These are phyloP conservation scores for Apophysomyces sp. DNA, from an alignment of 371 early-diverging fungal species.

Conservation along the genomic window DNA sequence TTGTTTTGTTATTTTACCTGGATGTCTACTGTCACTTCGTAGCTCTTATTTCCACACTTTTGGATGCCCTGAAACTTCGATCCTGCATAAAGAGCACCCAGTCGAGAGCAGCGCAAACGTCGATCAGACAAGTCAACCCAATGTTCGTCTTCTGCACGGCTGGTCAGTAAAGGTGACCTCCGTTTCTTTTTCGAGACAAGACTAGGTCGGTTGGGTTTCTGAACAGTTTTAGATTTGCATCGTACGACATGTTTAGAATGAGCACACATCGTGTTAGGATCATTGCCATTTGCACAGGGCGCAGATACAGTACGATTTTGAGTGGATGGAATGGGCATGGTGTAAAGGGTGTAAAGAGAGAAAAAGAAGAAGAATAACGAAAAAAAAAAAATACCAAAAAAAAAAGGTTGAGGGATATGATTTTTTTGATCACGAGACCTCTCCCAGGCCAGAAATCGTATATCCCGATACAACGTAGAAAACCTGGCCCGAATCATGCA, in stretches of 20 bases:
- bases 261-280: neutral
- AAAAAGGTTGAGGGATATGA: too few species aligned
- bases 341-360: neutral
- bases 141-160: slow-evolving; percentile 31
- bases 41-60: slow-evolving; percentile 62
- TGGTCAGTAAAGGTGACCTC: slow-evolving; percentile 21
- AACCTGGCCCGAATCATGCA: too few species aligned
- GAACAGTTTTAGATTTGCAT: neutral
- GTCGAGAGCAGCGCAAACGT: slow-evolving; percentile 23
- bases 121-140: slow-evolving; percentile 43
- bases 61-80: slow-evolving; percentile 72
- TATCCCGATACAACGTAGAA: too few species aligned
- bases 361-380: neutral
- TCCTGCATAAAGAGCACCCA: slow-evolving; percentile 65
- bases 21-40: slow-evolving; percentile 75
- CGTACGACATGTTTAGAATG: neutral
- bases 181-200: slow-evolving; percentile 1
- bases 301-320: neutral
- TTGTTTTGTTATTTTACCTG: slow-evolving; percentile 52
- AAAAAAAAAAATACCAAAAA: neutral
- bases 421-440: neutral
- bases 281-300: neutral
- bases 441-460: neutral
- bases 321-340: neutral
- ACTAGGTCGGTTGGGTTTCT: neutral